Evolutionary conservation across 2,329 filamentous ascomycete species (phyloP).

Genomic region (Cordyceps farinosa): DNA sequence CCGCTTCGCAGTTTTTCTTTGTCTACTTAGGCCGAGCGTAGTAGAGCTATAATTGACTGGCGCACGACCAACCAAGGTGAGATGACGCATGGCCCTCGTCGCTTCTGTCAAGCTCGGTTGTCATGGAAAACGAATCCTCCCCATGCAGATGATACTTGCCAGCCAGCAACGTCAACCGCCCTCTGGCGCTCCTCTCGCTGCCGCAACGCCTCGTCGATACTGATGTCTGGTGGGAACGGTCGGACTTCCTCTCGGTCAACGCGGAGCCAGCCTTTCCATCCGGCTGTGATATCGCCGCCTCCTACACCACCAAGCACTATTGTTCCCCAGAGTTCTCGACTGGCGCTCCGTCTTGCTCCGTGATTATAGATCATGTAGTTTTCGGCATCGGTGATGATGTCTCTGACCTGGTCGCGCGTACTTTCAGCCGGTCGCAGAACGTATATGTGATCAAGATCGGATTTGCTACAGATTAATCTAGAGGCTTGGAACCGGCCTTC

Average conservation of each 20-base stretch:
- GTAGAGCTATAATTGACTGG: too few relatives aligned
- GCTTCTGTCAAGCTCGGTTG: not conserved
- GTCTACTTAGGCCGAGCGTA: too few relatives aligned
- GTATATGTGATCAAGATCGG: constrained; percentile 49
- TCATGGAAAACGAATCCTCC: constrained; percentile 43
- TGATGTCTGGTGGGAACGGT: constrained; percentile 38
- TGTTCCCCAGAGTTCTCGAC: constrained; percentile 56
- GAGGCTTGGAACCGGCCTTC: constrained; percentile 54
- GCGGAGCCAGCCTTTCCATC: constrained; percentile 50
- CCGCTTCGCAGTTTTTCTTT: too few relatives aligned
- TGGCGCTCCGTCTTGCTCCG: constrained; percentile 37
- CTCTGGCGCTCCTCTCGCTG: constrained; percentile 38
- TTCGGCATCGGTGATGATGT: constrained; percentile 40
- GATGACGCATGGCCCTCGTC: not conserved
- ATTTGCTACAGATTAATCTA: constrained; percentile 36
- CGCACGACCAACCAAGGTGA: too few relatives aligned
- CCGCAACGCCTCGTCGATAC: constrained; percentile 43
- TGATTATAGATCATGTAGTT: constrained; percentile 49
- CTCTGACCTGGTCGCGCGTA: constrained; percentile 28
- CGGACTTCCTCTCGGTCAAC: constrained; percentile 43
- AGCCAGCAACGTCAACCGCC: constrained; percentile 42
- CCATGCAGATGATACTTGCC: constrained; percentile 48
- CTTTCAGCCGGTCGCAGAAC: constrained; percentile 41
- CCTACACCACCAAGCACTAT: constrained; percentile 46
- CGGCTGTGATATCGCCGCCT: constrained; percentile 31